A percentile compares a stretch with the other conserved stretches of the same genome.
phyloP scores from a whole-genome alignment of 2,329 filamentous ascomycete genomes.

The Fragosphaeria purpurea region DNA sequence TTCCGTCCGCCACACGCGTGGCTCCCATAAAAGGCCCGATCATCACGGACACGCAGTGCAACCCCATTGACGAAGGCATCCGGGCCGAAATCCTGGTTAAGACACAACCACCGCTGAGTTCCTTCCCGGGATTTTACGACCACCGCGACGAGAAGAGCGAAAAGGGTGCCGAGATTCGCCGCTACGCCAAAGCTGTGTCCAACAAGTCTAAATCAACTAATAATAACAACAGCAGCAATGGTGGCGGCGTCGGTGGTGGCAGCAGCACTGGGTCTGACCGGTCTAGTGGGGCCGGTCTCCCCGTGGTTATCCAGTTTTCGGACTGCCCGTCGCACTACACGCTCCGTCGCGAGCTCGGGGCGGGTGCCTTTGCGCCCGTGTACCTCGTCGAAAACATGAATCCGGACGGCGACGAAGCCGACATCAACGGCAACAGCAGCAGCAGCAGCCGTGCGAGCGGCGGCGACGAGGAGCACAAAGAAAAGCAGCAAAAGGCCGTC shows the following conservation, averaged over 20 bases:
- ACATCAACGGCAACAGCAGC: constrained; percentile 33
- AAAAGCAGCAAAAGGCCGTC: constrained; percentile 27
- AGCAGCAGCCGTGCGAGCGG: constrained; percentile 33
- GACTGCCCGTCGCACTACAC: constrained; percentile 59
- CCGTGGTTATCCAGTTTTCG: constrained; percentile 59
- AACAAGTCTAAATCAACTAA: constrained; percentile 40
- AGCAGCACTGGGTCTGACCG: constrained; percentile 42
- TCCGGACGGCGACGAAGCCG: constrained; percentile 32
- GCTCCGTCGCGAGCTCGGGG: constrained; percentile 76
- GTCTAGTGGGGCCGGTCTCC: constrained; percentile 44
- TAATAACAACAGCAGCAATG: constrained; percentile 29
- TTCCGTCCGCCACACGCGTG: background rate
- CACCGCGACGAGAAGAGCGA: constrained; percentile 54
- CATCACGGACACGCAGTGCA: constrained; percentile 75
- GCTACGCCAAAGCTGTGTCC: constrained; percentile 59
- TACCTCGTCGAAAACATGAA: constrained; percentile 76
- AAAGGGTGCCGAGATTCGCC: constrained; percentile 66
- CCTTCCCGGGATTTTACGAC: constrained; percentile 73
- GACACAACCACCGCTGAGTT: constrained; percentile 60
- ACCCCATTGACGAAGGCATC: constrained; percentile 72
- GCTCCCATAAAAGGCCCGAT: constrained; percentile 52
- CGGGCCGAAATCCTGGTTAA: constrained; percentile 65
- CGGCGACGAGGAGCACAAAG: constrained; percentile 26
- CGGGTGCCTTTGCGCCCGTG: constrained; percentile 89
- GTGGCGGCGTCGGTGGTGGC: constrained; percentile 25